Conservation (phyloP, 139 green algal genomes). For the Chlorella sp. region DNA sequence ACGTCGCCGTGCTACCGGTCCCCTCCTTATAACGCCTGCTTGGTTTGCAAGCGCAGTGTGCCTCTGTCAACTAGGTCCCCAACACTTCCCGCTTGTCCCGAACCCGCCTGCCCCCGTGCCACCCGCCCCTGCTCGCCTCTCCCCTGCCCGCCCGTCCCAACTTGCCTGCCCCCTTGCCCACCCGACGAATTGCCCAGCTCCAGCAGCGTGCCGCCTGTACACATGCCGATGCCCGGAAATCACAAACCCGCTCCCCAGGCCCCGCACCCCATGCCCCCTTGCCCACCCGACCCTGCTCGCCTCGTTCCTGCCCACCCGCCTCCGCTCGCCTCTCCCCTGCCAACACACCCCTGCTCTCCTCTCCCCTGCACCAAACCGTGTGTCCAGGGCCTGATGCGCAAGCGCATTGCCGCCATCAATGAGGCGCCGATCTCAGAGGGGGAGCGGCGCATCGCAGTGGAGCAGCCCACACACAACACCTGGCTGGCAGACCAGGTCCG, state of each 20-base stretch:
- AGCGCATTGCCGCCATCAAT: slow-evolving; percentile 58
- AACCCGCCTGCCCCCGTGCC: neutral
- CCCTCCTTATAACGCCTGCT: neutral
- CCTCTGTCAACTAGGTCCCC: neutral
- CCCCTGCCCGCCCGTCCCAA: too few species aligned
- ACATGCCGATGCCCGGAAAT: too few species aligned
- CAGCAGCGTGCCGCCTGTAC: too few species aligned
- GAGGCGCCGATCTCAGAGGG: slow-evolving; percentile 39
- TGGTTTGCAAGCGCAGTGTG: neutral
- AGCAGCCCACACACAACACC: slow-evolving; percentile 6
- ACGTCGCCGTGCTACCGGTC: too few species aligned
- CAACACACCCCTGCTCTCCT: neutral
- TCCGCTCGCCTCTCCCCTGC: neutral
- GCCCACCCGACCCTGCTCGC: too few species aligned
- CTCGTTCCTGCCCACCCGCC: too few species aligned
- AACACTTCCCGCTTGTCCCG: neutral
- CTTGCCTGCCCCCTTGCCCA: neutral
- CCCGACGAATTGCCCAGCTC: too few species aligned
- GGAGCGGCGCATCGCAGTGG: slow-evolving; percentile 44
- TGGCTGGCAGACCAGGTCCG: slow-evolving; percentile 32
- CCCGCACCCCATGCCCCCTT: too few species aligned
- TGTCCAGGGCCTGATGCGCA: slow-evolving; percentile 46
- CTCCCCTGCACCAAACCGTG: neutral
- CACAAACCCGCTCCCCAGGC: too few species aligned
- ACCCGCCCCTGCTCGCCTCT: too few species aligned